phyloP scores from a whole-genome alignment of 495 filamentous ascomycete species.

The Aspergillus bertholletiae region DNA sequence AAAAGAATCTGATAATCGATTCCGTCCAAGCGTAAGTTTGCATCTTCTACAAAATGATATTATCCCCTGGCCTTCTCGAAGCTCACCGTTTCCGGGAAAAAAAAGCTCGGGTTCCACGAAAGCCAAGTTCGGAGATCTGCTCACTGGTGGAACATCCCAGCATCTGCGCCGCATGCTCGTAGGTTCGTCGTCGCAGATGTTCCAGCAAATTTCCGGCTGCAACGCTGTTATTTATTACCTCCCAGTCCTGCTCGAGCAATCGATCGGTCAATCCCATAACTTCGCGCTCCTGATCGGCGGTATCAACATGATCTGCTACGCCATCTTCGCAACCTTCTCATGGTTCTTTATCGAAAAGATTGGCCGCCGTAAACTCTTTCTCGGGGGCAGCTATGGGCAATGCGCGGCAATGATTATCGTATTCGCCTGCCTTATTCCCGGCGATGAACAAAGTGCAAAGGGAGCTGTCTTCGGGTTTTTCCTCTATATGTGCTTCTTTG shows the following conservation, averaged over 20 bases:
- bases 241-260: slow-evolving; percentile 62
- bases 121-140: slow-evolving; percentile 16
- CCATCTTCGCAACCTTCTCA: slow-evolving; percentile 61
- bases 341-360: slow-evolving; percentile 73
- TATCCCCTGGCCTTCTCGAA: too few relatives aligned
- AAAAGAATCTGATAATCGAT: slow-evolving; percentile 64
- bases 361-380: slow-evolving; percentile 62
- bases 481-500: slow-evolving; percentile 66
- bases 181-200: slow-evolving; percentile 44
- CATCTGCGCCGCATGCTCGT: slow-evolving; percentile 30
- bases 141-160: slow-evolving; percentile 29
- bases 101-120: slow-evolving; percentile 22
- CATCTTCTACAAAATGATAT: too few relatives aligned
- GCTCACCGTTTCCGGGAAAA: background rate
- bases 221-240: slow-evolving; percentile 80
- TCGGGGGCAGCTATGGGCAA: slow-evolving; percentile 61
- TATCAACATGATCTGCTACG: slow-evolving; percentile 73
- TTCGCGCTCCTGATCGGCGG: slow-evolving; percentile 66
- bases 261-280: slow-evolving; percentile 51
- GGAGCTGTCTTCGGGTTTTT: slow-evolving; percentile 70
- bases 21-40: slow-evolving; percentile 56
- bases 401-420: slow-evolving; percentile 62
- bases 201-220: slow-evolving; percentile 67
- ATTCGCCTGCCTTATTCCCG: slow-evolving; percentile 61
- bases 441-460: slow-evolving; percentile 47